Evolutionary conservation across 164 flowering plant species (phyloP), one percentile per base, ranked within the genome.

Genomic region (Berberis vulgaris): DNA sequence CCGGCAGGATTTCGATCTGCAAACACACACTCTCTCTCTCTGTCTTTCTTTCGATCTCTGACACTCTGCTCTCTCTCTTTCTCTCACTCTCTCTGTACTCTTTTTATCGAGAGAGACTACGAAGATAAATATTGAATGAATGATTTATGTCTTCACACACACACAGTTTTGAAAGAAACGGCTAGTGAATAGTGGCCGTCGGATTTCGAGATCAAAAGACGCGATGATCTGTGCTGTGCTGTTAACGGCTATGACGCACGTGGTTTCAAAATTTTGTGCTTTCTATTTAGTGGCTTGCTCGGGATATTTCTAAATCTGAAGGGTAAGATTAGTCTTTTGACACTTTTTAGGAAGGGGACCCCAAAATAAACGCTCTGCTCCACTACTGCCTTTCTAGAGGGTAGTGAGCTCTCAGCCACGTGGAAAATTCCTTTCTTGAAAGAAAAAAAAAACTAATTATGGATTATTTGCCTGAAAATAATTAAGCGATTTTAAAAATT

Each of bases 171-270:
- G 45, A 63, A 69, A 38, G 9, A 42, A 69, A 63, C 72, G 72
- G 67, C 67, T 69, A 63, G 67, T 58, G 45, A 63, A 63, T 50
- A 10, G 38, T 58, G 39, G n/a, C 67, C 72, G 63, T 69, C 49
- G 54, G 72, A 69, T 69, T 5, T 57, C n/a, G 2, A 7, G 40
- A 63, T 49, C 45, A 40, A 47, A 49, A 47, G 54, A 8, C 50
- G 41, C 55, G 68, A 13, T 59, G 63, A 4, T 60, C 50, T n/a
- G 7, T 3, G 40, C 26, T 6, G 47, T 42, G 13, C 9, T 59
- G 5, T 57, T 40, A 67, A 67, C 69, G 69, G 69, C 43, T 67
- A 60, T 41, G 43, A 43, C 10, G n/a, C 43, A 59, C 50, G 69
- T 59, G 64, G 40, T 67, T 67, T 67, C 64, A 60, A 67, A 67